Evolutionary conservation across 306 rosid genomes (phyloP), one percentile per base, ranked within the genome.

Genomic region (Quercus cerris): DNA sequence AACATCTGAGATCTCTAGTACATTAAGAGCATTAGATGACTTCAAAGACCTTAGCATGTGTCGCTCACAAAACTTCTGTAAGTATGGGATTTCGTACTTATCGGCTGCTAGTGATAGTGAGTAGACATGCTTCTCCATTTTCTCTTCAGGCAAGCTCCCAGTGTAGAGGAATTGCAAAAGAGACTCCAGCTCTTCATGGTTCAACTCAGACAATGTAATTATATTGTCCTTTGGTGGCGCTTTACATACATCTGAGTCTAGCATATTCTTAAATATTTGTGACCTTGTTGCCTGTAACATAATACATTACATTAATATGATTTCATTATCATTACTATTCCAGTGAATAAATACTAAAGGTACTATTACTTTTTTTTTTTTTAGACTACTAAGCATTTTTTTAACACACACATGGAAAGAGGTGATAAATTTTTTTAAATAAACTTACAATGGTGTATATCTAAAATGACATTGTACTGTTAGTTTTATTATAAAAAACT

Each of bases 41-140:
- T 77, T 85, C 31, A 95, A 70, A 4, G 89, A 85, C 73, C 58
- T 59, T 15, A 73, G 68, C 86, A 95, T 81, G 12, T 84, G 73
- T 12, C 86, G 80, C 79, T 95, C 94, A 77, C 98, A 93, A 1
- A 85, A 85, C 77, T 83, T 87, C 74, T 74, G 83, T 44, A 93
- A 76, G 68, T 90, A 92, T 12, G 91, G 71, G 23, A 95, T 88
- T 15, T 76, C 84, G 71, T 95, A 95, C 85, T 95, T 95, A 18
- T 95, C 93, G 6, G 97, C 98, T 17, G 98, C 98, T 5, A 82
- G 73, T 11, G 90, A 85, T 75, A 95, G 62, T 0, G 98, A 78
- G 52, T 86, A 86, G 3, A 86, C 90, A 68, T 94, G 93, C 75
- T 83, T 82, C 75, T 75, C 89, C 88, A 91, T 23, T 80, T 81